Base-by-base conservation (phyloP, 2,329 filamentous ascomycete species). In the Chalaropsis ovoidea region DNA sequence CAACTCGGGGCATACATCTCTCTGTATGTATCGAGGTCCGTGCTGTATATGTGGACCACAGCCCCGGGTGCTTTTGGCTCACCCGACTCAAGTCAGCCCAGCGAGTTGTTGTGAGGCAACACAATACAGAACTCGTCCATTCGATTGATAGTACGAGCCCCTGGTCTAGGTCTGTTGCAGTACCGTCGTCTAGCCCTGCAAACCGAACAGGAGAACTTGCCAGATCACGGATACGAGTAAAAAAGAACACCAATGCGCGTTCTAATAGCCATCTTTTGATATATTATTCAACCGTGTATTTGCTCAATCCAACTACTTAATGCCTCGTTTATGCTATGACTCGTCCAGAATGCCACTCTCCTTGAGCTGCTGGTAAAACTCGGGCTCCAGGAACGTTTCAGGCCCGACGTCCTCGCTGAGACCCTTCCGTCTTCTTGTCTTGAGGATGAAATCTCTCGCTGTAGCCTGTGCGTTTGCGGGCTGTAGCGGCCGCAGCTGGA, bases 401-500 rank as follows among this genome's bases (percentile, higher is more conserved):
- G 97, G 91, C 39, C 88, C 93, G 49, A 97, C 90, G 75, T 97
- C 94, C 79, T 97, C 94, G 69, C 90, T 93, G 68, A 99, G 76
- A 1, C 94, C 94, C 81, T 99, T 99, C 70, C 94, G 84, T 72
- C 91, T 80, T 70, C 94, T 83, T 10, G 94, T 99, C 83, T 99
- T 99, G 69, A 97, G 82, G 64, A 97, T 92, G 76, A 99, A 97
- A 75, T 99, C 94, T 68, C 94, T 82, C 0, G 94, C 94, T 61
- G 92, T 95, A 24, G 89, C 91, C 78, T 95, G 90, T 63, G 90
- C 89, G 64, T 83, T 83, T 1, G 94, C 94, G 69, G 92, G 90
- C 75, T 97, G 92, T 69, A 99, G 79, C 4, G 92, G 90, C 62
- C 89, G 81, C 65, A 94, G 79, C 70, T 90, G 85, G 68, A 95